Percentiles rank a stretch among this genome's conserved stretches.
These are phyloP conservation scores for Schoenoplectus tabernaemontani DNA, from an alignment of 202 grass and related monocot genomes.

Conservation along the genomic window DNA sequence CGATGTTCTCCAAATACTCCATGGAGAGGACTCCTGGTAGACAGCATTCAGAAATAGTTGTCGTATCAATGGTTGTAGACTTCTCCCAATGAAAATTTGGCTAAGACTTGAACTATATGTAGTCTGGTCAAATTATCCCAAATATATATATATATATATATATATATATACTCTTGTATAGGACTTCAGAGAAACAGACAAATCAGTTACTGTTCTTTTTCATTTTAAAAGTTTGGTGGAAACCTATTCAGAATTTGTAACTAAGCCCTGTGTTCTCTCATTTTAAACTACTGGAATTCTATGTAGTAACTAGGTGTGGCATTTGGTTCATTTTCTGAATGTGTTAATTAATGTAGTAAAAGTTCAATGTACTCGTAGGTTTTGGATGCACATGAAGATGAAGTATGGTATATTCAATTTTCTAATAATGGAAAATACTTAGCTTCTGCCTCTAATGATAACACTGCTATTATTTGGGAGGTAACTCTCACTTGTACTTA, in stretches of 20 bases:
- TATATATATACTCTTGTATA: background rate
- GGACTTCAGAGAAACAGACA: background rate
- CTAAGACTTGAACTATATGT: background rate
- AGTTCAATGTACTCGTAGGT: constrained; percentile 37
- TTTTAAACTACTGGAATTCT: background rate
- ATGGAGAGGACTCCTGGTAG: background rate
- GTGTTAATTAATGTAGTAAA: background rate
- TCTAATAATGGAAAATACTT: constrained; percentile 89
- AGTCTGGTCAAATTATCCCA: background rate
- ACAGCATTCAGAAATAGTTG: background rate
- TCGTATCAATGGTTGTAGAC: background rate
- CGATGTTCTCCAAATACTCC: background rate
- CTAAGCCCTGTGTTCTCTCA: background rate
- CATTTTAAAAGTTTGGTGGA: background rate
- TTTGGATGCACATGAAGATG: constrained; percentile 58
- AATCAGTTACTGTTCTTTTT: background rate
- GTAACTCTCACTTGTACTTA: constrained; percentile 42
- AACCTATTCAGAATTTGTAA: background rate
- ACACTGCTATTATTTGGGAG: constrained; percentile 94
- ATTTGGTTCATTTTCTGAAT: background rate
- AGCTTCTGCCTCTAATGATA: constrained; percentile 87
- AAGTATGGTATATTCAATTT: constrained; percentile 98
- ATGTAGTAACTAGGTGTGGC: background rate
- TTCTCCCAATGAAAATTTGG: background rate
- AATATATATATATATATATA: too few species aligned